Evolutionary conservation across 495 filamentous ascomycete species (phyloP).

Genomic region (Aspergillus saccharolyticus): DNA sequence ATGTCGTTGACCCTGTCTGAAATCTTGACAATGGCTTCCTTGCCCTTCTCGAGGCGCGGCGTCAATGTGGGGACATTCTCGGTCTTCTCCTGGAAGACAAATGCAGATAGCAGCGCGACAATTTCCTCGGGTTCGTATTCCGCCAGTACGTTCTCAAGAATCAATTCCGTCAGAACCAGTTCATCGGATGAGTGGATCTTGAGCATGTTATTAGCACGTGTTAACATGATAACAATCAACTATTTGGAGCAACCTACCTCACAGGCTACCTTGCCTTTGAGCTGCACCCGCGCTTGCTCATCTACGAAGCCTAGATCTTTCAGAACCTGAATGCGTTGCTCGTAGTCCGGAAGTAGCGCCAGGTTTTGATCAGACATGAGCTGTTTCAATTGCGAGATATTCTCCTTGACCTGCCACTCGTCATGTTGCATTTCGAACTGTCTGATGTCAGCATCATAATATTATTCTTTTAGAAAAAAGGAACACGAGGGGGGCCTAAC

Average conservation of each 20-base stretch:
- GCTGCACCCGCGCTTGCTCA: slow-evolving; percentile 70
- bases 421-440: slow-evolving; percentile 89
- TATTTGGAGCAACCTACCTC: slow-evolving; percentile 47
- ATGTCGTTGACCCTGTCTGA: slow-evolving; percentile 85
- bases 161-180: slow-evolving; percentile 91
- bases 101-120: slow-evolving; percentile 85
- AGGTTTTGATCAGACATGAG: slow-evolving; percentile 95
- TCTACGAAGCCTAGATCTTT: slow-evolving; percentile 90
- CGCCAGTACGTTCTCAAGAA: slow-evolving; percentile 92
- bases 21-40: slow-evolving; percentile 78
- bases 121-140: slow-evolving; percentile 97
- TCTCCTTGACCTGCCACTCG: slow-evolving; percentile 89
- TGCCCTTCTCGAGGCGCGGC: slow-evolving; percentile 74
- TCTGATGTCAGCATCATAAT: slow-evolving; percentile 7
- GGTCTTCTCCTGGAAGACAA: slow-evolving; percentile 99
- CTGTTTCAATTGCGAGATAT: slow-evolving; percentile 77
- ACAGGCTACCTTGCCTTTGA: slow-evolving; percentile 98
- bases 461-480: too few relatives aligned
- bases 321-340: slow-evolving; percentile 87
- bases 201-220: neutral
- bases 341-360: slow-evolving; percentile 94
- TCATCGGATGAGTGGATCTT: slow-evolving; percentile 96
- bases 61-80: slow-evolving; percentile 80
- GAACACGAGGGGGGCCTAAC: slow-evolving; percentile 43
- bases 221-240: neutral